These are phyloP conservation scores for Claviceps purpurea DNA, from an alignment of 2,329 filamentous ascomycete genomes.

Conservation along the genomic window DNA sequence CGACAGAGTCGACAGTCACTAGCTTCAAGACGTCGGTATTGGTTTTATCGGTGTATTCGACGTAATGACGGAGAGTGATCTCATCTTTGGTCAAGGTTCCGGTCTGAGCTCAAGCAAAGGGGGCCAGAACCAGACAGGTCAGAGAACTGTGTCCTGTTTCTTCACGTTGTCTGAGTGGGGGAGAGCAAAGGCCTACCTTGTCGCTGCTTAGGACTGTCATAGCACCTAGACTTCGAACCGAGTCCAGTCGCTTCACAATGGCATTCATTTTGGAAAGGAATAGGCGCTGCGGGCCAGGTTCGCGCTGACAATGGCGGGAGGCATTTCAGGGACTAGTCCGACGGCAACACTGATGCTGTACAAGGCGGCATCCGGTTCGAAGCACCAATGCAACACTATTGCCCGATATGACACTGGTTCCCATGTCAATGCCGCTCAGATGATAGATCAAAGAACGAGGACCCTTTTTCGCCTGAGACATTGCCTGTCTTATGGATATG, in stretches of 20 bases:
- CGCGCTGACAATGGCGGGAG: conserved; percentile 17
- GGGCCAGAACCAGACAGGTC: background rate
- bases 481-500: conserved; percentile 5
- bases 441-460: conserved; percentile 11
- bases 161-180: background rate
- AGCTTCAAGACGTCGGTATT: conserved; percentile 13
- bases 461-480: conserved; percentile 9
- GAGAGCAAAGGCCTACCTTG: conserved; percentile 9
- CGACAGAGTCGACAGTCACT: conserved; percentile 13
- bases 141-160: background rate
- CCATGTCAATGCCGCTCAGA: conserved; percentile 14
- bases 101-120: conserved; percentile 7
- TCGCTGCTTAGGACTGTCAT: conserved; percentile 18
- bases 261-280: conserved; percentile 20
- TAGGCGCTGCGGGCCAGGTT: conserved; percentile 16
- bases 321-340: conserved; percentile 17
- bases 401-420: conserved; percentile 16
- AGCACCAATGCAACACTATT: conserved; percentile 14
- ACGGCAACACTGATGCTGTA: conserved; percentile 18
- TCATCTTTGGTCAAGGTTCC: conserved; percentile 18
- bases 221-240: conserved; percentile 17
- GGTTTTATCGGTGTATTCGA: conserved; percentile 9
- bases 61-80: conserved; percentile 13
- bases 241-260: conserved; percentile 21
- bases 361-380: conserved; percentile 13